Base-by-base conservation (phyloP, 83 land plant genomes). In the Picea mariana region DNA sequence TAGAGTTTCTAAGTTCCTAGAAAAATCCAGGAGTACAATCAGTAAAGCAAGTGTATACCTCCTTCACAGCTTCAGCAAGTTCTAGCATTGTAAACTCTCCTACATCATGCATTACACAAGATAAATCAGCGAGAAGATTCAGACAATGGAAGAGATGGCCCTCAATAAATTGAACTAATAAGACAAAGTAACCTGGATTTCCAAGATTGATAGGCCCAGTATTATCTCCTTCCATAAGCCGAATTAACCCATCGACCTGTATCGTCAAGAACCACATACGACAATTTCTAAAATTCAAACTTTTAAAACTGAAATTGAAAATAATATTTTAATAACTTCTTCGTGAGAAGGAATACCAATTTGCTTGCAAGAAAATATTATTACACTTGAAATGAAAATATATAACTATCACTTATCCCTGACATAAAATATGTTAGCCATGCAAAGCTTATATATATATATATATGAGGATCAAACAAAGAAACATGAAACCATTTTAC, bases 31-130 rank as follows among this genome's bases (percentile, higher is more conserved):
- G 21, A 52, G 15, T 55, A 1, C 1, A 20, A 24, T 76, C 62
- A n/a, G 49, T 16, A 62, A 62, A 40, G 13, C 3, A 49, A 60
- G 58, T 60, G 47, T 77, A 20, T 24, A 93, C 95, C 96, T 97
- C 94, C 75, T 90, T 95, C 80, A 95, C 98, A n/a, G 91, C 86
- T 79, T 92, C 97, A 27, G 99, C 99, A 86, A 97, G 99, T 79
- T 97, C 99, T 84, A 95, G 38, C 94, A 97, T 97, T 47, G 99
- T 95, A 69, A 97, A 97, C 88, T 97, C 99, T 80, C 98, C 99
- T 97, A 87, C 78, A 71, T 24, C 3, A 62, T 52, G 47, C 78
- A 55, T 21, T 52, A 49, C 55, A 9, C 16, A 55, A 52, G 58
- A 82, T 23, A 79, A 76, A 55, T 76, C 26, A 76, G 78, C 38